A percentile compares a stretch with the other conserved stretches of the same genome.
phyloP scores from a whole-genome alignment of 169 alveolate species.

The Eimeria zaria region DNA sequence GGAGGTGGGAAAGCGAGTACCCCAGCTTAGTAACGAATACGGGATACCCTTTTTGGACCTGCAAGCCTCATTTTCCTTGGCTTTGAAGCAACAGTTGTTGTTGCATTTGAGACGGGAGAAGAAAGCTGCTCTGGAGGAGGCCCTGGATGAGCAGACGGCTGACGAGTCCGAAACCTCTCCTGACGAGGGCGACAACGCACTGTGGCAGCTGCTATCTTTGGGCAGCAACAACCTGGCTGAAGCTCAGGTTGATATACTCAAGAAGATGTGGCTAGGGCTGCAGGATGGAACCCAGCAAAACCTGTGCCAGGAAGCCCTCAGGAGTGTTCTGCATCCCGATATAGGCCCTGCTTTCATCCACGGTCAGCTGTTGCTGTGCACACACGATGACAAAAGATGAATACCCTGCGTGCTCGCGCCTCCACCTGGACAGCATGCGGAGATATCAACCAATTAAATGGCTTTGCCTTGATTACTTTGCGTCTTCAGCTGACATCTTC shows the following conservation, averaged over 20 bases:
- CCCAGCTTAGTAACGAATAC: constrained; percentile 44
- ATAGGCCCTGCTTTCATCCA: constrained; percentile 67
- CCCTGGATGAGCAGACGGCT: neutral
- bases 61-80: constrained; percentile 14
- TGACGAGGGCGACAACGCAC: neutral
- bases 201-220: constrained; percentile 37
- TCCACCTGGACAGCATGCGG: neutral
- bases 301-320: constrained; percentile 21
- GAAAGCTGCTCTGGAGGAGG: constrained; percentile 40
- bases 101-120: constrained; percentile 35
- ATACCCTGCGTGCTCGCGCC: neutral
- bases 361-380: neutral
- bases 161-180: neutral
- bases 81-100: constrained; percentile 29
- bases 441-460: neutral
- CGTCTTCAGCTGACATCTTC: constrained; percentile 45
- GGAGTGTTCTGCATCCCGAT: constrained; percentile 26
- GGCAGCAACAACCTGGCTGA: neutral
- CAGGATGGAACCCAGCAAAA: constrained; percentile 33
- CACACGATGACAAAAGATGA: neutral
- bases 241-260: neutral
- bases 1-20: constrained; percentile 54
- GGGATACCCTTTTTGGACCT: constrained; percentile 42
- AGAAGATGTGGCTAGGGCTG: constrained; percentile 31
- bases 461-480: neutral